Percentiles rank a stretch among this genome's conserved stretches.
Evolutionary conservation across 495 filamentous ascomycete species (phyloP).

Genomic region (Penicillium lividum): DNA sequence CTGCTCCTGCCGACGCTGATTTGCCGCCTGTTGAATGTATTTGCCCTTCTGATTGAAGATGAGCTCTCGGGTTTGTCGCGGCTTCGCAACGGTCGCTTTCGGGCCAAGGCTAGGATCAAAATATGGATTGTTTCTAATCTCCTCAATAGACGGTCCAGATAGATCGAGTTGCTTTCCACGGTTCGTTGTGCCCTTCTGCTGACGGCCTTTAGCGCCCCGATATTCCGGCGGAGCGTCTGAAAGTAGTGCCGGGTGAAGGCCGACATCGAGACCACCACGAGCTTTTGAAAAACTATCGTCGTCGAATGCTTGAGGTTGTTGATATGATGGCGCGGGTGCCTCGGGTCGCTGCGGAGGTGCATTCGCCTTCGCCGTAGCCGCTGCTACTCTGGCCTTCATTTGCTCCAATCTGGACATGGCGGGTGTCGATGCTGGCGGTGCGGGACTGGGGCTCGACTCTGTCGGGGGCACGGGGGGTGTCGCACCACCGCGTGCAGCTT

Average conservation of each 20-base stretch:
- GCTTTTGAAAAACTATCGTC: conserved; percentile 52
- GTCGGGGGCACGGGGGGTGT: conserved; percentile 30
- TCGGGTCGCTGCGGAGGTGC: conserved; percentile 40
- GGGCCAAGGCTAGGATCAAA: conserved; percentile 73
- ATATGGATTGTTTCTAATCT: conserved; percentile 77
- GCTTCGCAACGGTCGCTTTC: conserved; percentile 61
- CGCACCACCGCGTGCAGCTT: conserved; percentile 44
- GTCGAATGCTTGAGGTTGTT: conserved; percentile 42
- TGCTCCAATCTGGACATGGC: conserved; percentile 56
- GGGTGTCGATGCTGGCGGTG: conserved; percentile 49
- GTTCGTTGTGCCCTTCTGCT: conserved; percentile 58
- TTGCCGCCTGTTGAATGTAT: conserved; percentile 91
- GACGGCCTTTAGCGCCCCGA: conserved; percentile 58
- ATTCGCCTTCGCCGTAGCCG: conserved; percentile 65
- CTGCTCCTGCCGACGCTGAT: conserved; percentile 79
- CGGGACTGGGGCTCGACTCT: conserved; percentile 38
- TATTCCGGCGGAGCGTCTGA: conserved; percentile 67
- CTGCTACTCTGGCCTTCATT: conserved; percentile 81
- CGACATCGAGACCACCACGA: conserved; percentile 81
- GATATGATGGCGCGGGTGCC: conserved; percentile 40
- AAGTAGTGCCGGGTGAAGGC: conserved; percentile 82
- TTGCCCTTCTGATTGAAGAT: conserved; percentile 96
- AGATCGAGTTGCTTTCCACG: conserved; percentile 64
- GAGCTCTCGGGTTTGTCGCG: conserved; percentile 69
- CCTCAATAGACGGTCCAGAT: conserved; percentile 66